Evolutionary conservation across 1,284 basidiomycete species (phyloP).

Genomic region (Flammula alnicola): DNA sequence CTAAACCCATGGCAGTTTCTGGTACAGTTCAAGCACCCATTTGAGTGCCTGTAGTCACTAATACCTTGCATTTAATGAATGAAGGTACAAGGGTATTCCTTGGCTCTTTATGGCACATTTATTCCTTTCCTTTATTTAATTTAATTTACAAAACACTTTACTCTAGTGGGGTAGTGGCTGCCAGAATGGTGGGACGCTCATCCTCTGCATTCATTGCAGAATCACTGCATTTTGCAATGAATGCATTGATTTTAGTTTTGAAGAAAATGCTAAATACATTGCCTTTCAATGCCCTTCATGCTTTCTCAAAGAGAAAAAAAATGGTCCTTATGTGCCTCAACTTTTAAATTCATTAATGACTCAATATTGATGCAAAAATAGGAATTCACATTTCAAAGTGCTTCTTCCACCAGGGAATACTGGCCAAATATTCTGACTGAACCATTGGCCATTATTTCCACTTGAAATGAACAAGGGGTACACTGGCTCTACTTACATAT

Average conservation of each 20-base stretch:
- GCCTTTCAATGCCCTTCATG: neutral
- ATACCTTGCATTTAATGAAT: too few species aligned
- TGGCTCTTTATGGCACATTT: too few species aligned
- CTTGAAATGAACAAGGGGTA: too few species aligned
- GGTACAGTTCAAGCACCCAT: too few species aligned
- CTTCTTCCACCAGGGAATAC: neutral
- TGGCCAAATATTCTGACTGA: neutral
- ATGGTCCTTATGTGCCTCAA: neutral
- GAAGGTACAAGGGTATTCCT: too few species aligned
- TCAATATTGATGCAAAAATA: neutral
- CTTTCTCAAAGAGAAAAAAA: neutral
- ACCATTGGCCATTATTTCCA: constrained; percentile 1
- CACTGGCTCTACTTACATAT: too few species aligned
- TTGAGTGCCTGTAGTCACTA: too few species aligned
- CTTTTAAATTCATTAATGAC: neutral
- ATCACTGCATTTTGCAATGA: neutral
- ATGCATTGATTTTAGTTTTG: neutral
- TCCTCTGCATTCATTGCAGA: neutral
- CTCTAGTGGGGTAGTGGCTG: neutral
- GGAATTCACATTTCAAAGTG: neutral
- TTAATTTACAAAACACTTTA: too few species aligned
- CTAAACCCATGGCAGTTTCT: too few species aligned
- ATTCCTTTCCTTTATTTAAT: too few species aligned
- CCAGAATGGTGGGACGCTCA: neutral
- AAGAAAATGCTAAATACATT: neutral